A percentile compares a stretch with the other conserved stretches of the same genome.
Evolutionary conservation across 495 filamentous ascomycete genomes (phyloP).

Genomic region (Aspergillus diversus): DNA sequence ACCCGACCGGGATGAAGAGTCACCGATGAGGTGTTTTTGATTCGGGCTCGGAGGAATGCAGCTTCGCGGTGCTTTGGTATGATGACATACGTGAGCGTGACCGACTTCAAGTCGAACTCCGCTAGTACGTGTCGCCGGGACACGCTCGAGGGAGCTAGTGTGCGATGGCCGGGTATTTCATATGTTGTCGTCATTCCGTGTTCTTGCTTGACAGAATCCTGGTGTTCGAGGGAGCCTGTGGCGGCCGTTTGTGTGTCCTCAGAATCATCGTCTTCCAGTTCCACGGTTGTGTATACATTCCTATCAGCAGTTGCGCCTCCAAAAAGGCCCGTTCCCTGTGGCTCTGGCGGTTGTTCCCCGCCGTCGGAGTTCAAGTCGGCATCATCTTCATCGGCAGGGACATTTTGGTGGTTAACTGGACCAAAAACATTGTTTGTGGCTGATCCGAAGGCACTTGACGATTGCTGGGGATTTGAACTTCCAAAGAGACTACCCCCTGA

Average conservation of each 20-base stretch:
- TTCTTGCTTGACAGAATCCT: conserved; percentile 39
- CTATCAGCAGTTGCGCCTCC: neutral
- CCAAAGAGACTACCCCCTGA: neutral
- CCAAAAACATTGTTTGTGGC: neutral
- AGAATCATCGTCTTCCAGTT: conserved; percentile 6
- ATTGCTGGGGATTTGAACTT: neutral
- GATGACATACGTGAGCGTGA: conserved; percentile 53
- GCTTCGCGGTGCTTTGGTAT: conserved; percentile 68
- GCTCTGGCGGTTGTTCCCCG: too few species aligned
- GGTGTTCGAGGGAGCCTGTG: conserved; percentile 23
- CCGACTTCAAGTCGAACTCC: conserved; percentile 38
- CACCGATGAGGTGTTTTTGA: conserved; percentile 61
- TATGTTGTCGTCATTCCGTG: conserved; percentile 66
- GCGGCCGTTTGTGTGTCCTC: conserved; percentile 1
- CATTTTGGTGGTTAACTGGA: neutral
- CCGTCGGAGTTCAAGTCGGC: neutral
- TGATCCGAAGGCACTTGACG: too few species aligned
- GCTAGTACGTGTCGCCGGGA: conserved; percentile 49
- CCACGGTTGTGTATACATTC: neutral
- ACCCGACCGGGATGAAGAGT: conserved; percentile 62
- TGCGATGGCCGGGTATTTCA: conserved; percentile 58
- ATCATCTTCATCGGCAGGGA: neutral
- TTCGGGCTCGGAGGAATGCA: conserved; percentile 67
- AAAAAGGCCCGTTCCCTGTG: too few species aligned
- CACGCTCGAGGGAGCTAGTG: conserved; percentile 43